Evolutionary conservation across 2,329 filamentous ascomycete species (phyloP).

Genomic region (Hymenoscyphus salicellus): DNA sequence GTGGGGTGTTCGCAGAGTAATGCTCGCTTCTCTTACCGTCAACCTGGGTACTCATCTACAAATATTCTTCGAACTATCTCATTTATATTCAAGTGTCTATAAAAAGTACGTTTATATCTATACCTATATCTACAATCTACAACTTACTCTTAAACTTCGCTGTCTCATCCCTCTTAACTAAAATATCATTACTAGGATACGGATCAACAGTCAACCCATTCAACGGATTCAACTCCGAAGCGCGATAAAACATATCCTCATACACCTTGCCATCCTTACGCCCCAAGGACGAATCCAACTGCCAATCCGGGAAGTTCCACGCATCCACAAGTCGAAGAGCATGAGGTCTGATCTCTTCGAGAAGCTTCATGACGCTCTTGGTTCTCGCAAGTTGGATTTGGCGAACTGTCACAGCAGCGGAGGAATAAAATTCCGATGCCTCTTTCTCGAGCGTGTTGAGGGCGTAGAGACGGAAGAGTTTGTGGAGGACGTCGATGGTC

Average conservation of each 20-base stretch:
- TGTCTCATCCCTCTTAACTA: slow-evolving; percentile 60
- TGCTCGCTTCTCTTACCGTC: no score
- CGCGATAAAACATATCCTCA: slow-evolving; percentile 71
- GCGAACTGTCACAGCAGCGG: slow-evolving; percentile 64
- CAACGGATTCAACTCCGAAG: slow-evolving; percentile 69
- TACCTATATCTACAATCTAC: slow-evolving; percentile 30
- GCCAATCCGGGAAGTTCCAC: slow-evolving; percentile 77
- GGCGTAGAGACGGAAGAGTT: slow-evolving; percentile 64
- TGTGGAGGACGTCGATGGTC: slow-evolving; percentile 59
- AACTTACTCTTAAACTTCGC: slow-evolving; percentile 49
- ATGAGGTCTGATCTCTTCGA: slow-evolving; percentile 71
- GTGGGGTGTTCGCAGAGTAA: no score
- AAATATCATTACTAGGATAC: slow-evolving; percentile 59
- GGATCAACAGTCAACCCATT: slow-evolving; percentile 71
- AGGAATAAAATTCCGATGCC: slow-evolving; percentile 69
- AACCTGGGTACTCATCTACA: no score
- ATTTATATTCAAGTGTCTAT: not conserved
- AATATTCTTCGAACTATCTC: no score
- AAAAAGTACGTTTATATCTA: not conserved
- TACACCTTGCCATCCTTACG: slow-evolving; percentile 73
- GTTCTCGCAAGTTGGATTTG: slow-evolving; percentile 69
- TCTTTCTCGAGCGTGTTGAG: slow-evolving; percentile 67
- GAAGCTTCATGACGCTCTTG: slow-evolving; percentile 64
- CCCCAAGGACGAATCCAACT: slow-evolving; percentile 68
- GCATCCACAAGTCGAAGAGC: slow-evolving; percentile 68